phyloP scores from a whole-genome alignment of 768 basidiomycete genomes.

The Xerocomellus chrysenteron region DNA sequence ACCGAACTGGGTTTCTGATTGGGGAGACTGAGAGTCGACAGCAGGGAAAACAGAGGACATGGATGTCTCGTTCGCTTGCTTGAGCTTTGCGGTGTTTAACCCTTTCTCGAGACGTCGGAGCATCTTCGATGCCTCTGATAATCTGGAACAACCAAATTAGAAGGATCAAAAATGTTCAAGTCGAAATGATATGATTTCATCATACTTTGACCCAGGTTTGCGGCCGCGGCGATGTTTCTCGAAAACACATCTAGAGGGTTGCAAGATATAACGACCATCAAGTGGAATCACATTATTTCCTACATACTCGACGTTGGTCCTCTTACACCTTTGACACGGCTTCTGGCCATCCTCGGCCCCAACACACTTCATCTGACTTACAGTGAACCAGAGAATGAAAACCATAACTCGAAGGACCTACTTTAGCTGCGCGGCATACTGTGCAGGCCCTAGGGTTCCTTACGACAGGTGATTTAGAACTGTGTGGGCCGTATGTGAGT shows the following conservation, averaged over 20 bases:
- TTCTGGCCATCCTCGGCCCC: conserved; percentile 83
- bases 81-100: conserved; percentile 72
- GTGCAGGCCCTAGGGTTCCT: conserved; percentile 70
- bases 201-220: conserved; percentile 87
- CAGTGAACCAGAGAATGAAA: conserved; percentile 16
- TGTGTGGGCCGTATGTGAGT: conserved; percentile 19
- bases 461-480: conserved; percentile 44
- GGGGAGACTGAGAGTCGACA: conserved; percentile 30
- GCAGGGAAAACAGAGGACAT: conserved; percentile 34
- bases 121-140: conserved; percentile 90
- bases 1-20: conserved; percentile 29
- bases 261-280: conserved; percentile 15
- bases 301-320: conserved; percentile 72
- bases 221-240: conserved; percentile 88
- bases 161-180: not conserved
- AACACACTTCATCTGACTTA: conserved; percentile 82
- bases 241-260: conserved; percentile 63
- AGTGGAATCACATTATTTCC: conserved; percentile 1
- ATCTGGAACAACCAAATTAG: conserved; percentile 39
- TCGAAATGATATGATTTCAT: conserved; percentile 14
- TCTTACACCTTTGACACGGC: conserved; percentile 81
- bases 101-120: conserved; percentile 84
- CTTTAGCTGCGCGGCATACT: conserved; percentile 84
- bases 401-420: conserved; percentile 28
- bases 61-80: conserved; percentile 44